A percentile compares a stretch with the other conserved stretches of the same genome.
phyloP scores from a whole-genome alignment of 768 basidiomycete species.

The Psilocybe subaeruginosa region DNA sequence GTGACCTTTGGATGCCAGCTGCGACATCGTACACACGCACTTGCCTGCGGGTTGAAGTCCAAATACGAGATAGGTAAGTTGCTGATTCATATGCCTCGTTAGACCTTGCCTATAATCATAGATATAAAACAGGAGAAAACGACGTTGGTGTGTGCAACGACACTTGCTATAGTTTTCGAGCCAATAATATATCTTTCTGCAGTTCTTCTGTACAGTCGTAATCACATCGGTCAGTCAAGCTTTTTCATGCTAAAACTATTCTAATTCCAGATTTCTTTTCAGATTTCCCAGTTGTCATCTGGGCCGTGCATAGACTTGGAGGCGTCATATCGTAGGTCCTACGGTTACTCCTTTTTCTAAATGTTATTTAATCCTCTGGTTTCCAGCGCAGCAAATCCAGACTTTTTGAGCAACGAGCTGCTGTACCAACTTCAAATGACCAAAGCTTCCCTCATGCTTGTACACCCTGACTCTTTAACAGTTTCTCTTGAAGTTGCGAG shows the following conservation, averaged over 20 bases:
- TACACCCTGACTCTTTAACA: slow-evolving; percentile 45
- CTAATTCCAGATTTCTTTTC: background rate
- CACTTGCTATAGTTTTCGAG: background rate
- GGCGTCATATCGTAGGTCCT: slow-evolving; percentile 55
- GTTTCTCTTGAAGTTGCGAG: slow-evolving; percentile 46
- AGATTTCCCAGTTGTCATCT: slow-evolving; percentile 61
- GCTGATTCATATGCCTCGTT: too few species aligned
- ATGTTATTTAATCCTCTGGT: background rate
- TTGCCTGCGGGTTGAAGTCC: slow-evolving; percentile 48
- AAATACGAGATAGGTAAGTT: slow-evolving; percentile 47
- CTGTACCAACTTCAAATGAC: slow-evolving; percentile 55
- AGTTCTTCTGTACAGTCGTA: slow-evolving; percentile 71
- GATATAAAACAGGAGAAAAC: slow-evolving; percentile 37
- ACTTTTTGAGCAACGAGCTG: slow-evolving; percentile 55
- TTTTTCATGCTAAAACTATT: background rate
- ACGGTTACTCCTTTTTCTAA: background rate
- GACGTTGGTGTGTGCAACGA: slow-evolving; percentile 47
- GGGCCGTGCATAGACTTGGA: slow-evolving; percentile 60
- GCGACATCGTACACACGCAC: slow-evolving; percentile 46
- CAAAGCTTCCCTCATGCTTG: slow-evolving; percentile 49
- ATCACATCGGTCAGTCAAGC: slow-evolving; percentile 56
- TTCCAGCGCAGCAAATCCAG: slow-evolving; percentile 58
- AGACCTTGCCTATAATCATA: too few species aligned
- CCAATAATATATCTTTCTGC: background rate
- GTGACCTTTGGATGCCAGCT: slow-evolving; percentile 31